These are phyloP conservation scores for Aspergillus brasiliensis DNA, from an alignment of 2,329 filamentous ascomycete species.

Conservation along the genomic window DNA sequence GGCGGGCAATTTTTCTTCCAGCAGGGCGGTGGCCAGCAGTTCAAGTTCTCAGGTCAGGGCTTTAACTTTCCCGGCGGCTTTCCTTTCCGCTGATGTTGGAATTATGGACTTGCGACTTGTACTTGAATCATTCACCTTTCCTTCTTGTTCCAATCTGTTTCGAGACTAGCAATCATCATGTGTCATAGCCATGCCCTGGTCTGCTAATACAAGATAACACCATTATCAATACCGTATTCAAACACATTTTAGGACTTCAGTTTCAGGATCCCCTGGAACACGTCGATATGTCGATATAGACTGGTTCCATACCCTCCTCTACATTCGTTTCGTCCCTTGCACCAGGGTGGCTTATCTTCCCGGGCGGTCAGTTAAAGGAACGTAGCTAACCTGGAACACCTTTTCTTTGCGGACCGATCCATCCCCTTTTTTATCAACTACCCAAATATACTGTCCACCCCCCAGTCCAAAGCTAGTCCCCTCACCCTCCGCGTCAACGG, in stretches of 20 bases:
- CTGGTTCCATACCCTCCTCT: no score
- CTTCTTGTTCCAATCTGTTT: not conserved
- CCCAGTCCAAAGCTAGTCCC: constrained; percentile 27
- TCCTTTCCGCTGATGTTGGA: constrained; percentile 37
- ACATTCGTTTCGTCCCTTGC: not conserved
- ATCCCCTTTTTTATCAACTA: constrained; percentile 63
- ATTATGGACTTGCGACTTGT: not conserved
- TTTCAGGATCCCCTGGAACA: not conserved
- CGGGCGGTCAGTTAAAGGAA: constrained; percentile 65
- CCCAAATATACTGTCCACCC: constrained; percentile 60
- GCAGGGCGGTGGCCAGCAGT: constrained; percentile 50
- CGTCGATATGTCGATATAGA: not conserved
- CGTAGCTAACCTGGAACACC: constrained; percentile 64
- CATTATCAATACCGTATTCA: not conserved
- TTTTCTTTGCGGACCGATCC: constrained; percentile 59
- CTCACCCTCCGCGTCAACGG: constrained; percentile 54
- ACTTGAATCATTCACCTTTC: not conserved
- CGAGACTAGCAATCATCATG: not conserved
- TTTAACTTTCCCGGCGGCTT: constrained; percentile 47
- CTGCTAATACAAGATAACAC: not conserved
- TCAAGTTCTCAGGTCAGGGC: constrained; percentile 49
- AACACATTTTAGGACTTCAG: not conserved
- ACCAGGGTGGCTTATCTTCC: constrained; percentile 22
- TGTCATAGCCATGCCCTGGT: not conserved
- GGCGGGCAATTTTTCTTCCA: constrained; percentile 64